Evolutionary conservation across 768 basidiomycete species (phyloP).

Genomic region (Cystofilobasidium ferigula): DNA sequence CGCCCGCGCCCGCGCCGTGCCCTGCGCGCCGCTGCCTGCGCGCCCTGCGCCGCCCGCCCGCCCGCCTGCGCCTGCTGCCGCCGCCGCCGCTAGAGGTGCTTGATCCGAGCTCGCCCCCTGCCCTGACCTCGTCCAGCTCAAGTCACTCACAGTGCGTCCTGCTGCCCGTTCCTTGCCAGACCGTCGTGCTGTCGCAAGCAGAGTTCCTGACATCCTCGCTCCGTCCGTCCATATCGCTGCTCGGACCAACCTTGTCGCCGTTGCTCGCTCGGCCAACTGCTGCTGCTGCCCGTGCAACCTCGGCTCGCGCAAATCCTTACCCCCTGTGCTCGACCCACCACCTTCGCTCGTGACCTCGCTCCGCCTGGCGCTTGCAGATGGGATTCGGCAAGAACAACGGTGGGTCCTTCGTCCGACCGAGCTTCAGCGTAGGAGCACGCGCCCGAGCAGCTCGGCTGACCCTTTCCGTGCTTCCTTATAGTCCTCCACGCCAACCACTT

Average conservation of each 20-base stretch:
- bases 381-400: conserved; percentile 71
- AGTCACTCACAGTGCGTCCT: neutral
- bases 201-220: neutral
- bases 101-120: neutral
- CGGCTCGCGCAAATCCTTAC: too few relatives aligned
- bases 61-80: too few relatives aligned
- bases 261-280: too few relatives aligned
- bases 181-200: neutral
- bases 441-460: neutral
- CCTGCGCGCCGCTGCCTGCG: too few relatives aligned
- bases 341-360: neutral
- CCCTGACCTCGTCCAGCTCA: neutral
- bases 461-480: neutral
- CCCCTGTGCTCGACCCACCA: neutral
- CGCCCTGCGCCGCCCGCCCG: too few relatives aligned
- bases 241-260: too few relatives aligned
- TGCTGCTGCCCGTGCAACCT: too few relatives aligned
- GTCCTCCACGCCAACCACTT: conserved; percentile 90
- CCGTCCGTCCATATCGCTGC: neutral
- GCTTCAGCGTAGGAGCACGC: neutral
- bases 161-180: too few relatives aligned
- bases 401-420: neutral
- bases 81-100: neutral
- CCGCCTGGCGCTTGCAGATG: conserved; percentile 44
- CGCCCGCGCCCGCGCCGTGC: too few relatives aligned